Base-by-base conservation (phyloP, 441 rosid species). In the Metrosideros polymorpha region DNA sequence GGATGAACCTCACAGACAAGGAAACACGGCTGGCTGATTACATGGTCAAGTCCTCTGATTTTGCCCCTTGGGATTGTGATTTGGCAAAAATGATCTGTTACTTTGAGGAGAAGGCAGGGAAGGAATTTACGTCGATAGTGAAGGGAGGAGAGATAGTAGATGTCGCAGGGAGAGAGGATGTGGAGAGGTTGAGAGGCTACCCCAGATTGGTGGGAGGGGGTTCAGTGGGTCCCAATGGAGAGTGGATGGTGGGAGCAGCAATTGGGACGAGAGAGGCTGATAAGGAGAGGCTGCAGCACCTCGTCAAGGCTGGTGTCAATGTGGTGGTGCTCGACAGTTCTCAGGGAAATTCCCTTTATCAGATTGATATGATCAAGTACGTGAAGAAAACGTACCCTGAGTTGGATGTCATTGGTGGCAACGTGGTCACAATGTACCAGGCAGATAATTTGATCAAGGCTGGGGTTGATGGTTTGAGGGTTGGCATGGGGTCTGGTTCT, bases 401-500 rank as follows among this genome's bases (percentile, higher is more conserved):
- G 57, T 75, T 85, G 83, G 86, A 85, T 43, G 47, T 85, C 83
- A 85, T 85, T 85, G 86, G 86, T 51, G 86, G 86, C 22, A 85
- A 85, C 7, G 83, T 85, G 47, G 86, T 85, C 10, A 85, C 86
- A 24, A 52, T 39, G 59, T 75, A 24, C 82, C 86, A 85, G 57
- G 86, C 86, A 5, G 83, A 85, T 32, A 71, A 75, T 66, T 52
- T 85, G 42, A 85, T 85, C 50, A 71, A 75, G 66, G 59, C 86
- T n/a, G 98, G 99, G 85, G 97, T 90, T 22, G 98, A 96, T 91
- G 99, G 96, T 30, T 86, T 97, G 88, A 91, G 99, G 91, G 95
- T 97, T 43, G 98, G 98, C 75, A 97, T 96, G 99, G 99, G 99
- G 13, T 97, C 98, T 85, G 99, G 99, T 27, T 94, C 98, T 71